phyloP scores from a whole-genome alignment of 345 rosid species.

The Laguncularia racemosa region DNA sequence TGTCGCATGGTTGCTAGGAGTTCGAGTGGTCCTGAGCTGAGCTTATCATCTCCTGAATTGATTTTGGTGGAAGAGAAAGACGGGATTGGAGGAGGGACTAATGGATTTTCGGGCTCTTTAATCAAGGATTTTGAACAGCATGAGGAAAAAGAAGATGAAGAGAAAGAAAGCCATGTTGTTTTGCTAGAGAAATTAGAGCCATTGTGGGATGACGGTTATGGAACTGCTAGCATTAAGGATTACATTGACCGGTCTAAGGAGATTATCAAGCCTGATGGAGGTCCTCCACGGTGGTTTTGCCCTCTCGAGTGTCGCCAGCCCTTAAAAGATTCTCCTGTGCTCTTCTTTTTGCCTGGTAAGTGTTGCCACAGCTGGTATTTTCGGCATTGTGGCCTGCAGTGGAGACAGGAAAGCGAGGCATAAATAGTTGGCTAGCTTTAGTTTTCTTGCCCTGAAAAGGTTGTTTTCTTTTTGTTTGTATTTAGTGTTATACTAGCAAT shows the following conservation, averaged over 20 bases:
- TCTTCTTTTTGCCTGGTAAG: constrained; percentile 67
- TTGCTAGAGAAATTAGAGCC: constrained; percentile 31
- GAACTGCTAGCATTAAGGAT: constrained; percentile 51
- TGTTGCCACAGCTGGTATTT: too few species aligned
- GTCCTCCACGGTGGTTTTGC: constrained; percentile 82
- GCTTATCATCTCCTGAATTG: constrained; percentile 23
- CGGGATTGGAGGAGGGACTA: constrained; percentile 15
- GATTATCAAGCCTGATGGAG: constrained; percentile 51
- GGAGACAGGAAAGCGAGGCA: too few species aligned
- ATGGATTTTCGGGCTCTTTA: constrained; percentile 14
- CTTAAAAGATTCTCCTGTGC: constrained; percentile 48
- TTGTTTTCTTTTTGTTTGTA: too few species aligned
- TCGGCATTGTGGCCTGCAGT: too few species aligned
- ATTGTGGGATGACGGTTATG: constrained; percentile 86
- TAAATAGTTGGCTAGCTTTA: too few species aligned
- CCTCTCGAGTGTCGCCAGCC: constrained; percentile 66
- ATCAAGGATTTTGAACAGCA: neutral
- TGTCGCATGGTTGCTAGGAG: constrained; percentile 40
- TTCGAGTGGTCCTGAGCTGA: constrained; percentile 21
- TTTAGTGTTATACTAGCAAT: too few species aligned
- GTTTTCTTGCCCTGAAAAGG: too few species aligned
- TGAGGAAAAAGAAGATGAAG: constrained; percentile 8
- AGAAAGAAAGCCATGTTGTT: constrained; percentile 3
- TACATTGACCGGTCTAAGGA: constrained; percentile 45
- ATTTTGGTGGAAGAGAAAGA: constrained; percentile 11